Evolutionary conservation across 208 protist species (phyloP), one percentile per base, ranked within the genome.

Genomic region (Strigomonas galati): DNA sequence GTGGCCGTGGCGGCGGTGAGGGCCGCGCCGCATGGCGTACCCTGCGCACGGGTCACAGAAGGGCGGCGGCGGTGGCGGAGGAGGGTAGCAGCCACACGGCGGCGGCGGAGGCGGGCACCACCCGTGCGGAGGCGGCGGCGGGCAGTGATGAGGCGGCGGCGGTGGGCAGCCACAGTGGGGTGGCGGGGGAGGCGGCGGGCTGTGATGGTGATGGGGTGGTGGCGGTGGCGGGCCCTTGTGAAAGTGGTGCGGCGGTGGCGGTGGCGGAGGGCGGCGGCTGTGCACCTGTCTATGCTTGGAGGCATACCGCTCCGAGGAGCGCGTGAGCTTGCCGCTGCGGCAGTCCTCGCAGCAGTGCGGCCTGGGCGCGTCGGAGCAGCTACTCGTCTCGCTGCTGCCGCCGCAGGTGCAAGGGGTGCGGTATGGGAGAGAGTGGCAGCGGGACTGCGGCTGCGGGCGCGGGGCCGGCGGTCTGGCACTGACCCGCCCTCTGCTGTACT

Each of bases 241-340:
- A 9, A 19, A 0, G 26, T 14, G 4, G 48, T n/a, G 14, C 26
- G 21, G 59, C 30, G 37, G 32, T 31, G 53, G 44, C 53, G 15
- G 44, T 49, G 51, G 64, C 49, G 58, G 35, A 43, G 58, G 14
- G 24, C 64, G 40, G 55, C 54, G 30, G 44, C 27, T 6, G 27
- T 31, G 15, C 23, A 6, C 4, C 17, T 27, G 27, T 30, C 27
- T n/a, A n/a, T 37, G 30, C 27, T 4, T 30, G n/a, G 23, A 30
- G 24, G 27, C 27, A 3, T 23, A 12, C 17, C 27, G 48, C 21
- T 17, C 21, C 21, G 48, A 53, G 48, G 21, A 10, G 48, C 17
- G 4, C 35, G 35, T 10, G 7, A 14, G 35, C 35, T 10, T 40
- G 35, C 35, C 17, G 44, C 44, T 24, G 44, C 44, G 44, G 44